Percentiles rank a stretch among this genome's conserved stretches.
These are phyloP conservation scores for Loxodes magnus DNA, from an alignment of 73 alveolate genomes.

Conservation along the genomic window DNA sequence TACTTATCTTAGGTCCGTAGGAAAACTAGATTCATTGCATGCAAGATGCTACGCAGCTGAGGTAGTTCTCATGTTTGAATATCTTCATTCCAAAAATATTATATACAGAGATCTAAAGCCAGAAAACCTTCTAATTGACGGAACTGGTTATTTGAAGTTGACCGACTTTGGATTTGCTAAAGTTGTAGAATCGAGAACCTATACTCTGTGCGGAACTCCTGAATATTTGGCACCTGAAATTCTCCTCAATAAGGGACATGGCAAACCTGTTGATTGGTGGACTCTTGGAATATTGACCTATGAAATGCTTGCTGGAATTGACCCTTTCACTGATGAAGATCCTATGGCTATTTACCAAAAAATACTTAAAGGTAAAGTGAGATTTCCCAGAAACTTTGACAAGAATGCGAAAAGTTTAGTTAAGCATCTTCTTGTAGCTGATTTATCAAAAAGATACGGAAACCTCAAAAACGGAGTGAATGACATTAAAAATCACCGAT, in stretches of 20 bases:
- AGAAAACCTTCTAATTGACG: constrained; percentile 33
- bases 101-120: constrained; percentile 43
- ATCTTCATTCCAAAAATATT: constrained; percentile 37
- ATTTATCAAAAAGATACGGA: constrained; percentile 71
- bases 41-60: constrained; percentile 41
- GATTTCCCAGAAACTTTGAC: constrained; percentile 77
- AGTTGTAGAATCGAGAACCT: constrained; percentile 52
- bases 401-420: constrained; percentile 52
- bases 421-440: constrained; percentile 73
- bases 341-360: constrained; percentile 94
- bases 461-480: constrained; percentile 75
- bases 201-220: constrained; percentile 57
- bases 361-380: constrained; percentile 75
- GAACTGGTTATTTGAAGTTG: constrained; percentile 33
- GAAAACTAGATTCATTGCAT: constrained; percentile 51
- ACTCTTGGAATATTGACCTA: constrained; percentile 85
- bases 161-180: constrained; percentile 54
- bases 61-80: constrained; percentile 33
- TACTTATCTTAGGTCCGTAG: constrained; percentile 64
- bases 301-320: constrained; percentile 86
- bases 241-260: constrained; percentile 60
- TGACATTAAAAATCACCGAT: constrained; percentile 81
- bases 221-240: constrained; percentile 53
- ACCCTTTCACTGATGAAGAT: constrained; percentile 92
- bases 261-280: constrained; percentile 83